Base-by-base conservation (phyloP, 352 stramenopile species). In the Blastocystis hominis region DNA sequence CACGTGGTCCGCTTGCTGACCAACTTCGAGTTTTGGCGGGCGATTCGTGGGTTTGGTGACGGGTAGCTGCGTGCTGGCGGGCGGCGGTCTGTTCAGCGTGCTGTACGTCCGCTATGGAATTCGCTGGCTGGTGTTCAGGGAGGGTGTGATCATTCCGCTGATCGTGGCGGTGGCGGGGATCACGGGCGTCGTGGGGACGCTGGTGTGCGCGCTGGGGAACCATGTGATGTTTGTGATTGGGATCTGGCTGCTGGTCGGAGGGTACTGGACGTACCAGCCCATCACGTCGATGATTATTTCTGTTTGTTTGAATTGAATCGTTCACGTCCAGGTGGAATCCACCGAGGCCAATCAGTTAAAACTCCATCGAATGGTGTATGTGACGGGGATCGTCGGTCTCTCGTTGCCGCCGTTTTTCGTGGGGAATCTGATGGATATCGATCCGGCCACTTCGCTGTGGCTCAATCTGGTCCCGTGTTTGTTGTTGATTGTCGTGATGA, bases 261-360 rank as follows among this genome's bases (percentile, higher is more conserved):
- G 72, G 24, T 84, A 69, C 72, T 50, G 72, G 5, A 24, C 62
- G 3, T 84, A 84, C 40, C 10, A 47, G 3, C 72, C 72, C 36
- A 44, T 84, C 56, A 42, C 72, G 10, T 53, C 72, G 3, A 42
- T 40, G 3, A 84, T 84, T 46, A 24, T 84, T 3, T 42, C 72
- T 9, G 72, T 84, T 20, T 7, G 46, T 0, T 13, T 40, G 53
- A 24, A 38, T 10, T 24, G 4, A n/a, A 6, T 9, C n/a, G 2
- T 38, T 66, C 50, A 66, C n/a, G 4, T 53, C 3, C 47, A 84
- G 72, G 44, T 53, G 20, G 72, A 84, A 46, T 66, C 44, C 40
- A 84, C 20, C 15, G 72, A 84, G 6, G 20, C 13, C 3, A 84
- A 36, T 7, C 47, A 44, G 10, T n/a, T 17, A 7, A 66, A 69